phyloP scores from a whole-genome alignment of 1,284 basidiomycete species.

The Rhodotorula glutinis region DNA sequence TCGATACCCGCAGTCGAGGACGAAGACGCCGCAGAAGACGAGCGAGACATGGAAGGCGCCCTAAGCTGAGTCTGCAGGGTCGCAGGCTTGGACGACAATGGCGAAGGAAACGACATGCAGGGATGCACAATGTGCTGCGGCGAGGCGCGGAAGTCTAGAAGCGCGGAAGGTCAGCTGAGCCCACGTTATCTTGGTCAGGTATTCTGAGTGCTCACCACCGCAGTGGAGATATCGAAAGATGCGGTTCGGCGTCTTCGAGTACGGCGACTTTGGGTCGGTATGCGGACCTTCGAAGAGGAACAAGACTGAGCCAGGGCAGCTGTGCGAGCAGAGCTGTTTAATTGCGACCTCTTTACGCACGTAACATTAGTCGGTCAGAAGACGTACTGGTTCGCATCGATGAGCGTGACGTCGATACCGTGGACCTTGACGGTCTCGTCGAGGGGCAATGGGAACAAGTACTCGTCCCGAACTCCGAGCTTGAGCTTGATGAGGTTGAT shows the following conservation, averaged over 20 bases:
- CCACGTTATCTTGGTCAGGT: fast-evolving
- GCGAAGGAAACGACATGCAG: conserved; percentile 52
- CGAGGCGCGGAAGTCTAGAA: conserved; percentile 51
- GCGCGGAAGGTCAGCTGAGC: background rate
- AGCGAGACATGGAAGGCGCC: background rate
- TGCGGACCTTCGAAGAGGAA: conserved; percentile 92
- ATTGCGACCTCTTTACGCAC: no score
- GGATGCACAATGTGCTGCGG: conserved; percentile 80
- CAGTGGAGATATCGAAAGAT: conserved; percentile 90
- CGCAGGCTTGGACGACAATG: background rate
- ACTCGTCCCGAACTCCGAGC: conserved; percentile 79
- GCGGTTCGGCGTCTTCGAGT: conserved; percentile 62
- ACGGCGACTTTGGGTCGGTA: conserved; percentile 76
- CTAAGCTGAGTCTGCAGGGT: background rate
- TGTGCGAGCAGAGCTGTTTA: conserved; percentile 38
- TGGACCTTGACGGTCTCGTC: conserved; percentile 69
- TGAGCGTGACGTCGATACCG: conserved; percentile 83
- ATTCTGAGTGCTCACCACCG: conserved; percentile 62
- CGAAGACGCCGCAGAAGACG: background rate
- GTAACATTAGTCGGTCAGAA: no score
- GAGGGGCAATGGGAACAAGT: conserved; percentile 81
- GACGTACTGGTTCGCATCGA: conserved; percentile 90
- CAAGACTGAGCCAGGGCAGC: conserved; percentile 82
- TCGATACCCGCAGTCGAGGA: background rate
- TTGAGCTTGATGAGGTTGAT: conserved; percentile 87